phyloP scores from a whole-genome alignment of 1,284 basidiomycete genomes.

The Sanghuangporus baumii region DNA sequence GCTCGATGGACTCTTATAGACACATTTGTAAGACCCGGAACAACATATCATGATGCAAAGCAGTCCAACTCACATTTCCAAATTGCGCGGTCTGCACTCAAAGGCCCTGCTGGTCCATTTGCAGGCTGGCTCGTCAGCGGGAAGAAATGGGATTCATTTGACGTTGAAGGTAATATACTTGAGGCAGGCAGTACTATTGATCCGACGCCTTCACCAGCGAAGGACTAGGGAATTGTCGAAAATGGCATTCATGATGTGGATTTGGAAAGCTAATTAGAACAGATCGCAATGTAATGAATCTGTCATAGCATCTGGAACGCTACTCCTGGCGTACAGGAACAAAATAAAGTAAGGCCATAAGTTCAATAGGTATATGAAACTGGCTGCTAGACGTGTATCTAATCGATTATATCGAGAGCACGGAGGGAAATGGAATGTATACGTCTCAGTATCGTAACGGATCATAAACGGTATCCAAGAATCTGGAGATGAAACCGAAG shows the following conservation, averaged over 20 bases:
- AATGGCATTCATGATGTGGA: not conserved
- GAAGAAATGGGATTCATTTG: slow-evolving; percentile 46
- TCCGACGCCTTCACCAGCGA: too few species aligned
- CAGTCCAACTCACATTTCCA: slow-evolving; percentile 36
- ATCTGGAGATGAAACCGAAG: not conserved
- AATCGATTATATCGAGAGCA: too few species aligned
- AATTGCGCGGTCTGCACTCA: slow-evolving; percentile 39
- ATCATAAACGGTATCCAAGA: not conserved
- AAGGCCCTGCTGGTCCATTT: slow-evolving; percentile 41
- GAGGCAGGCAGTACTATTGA: not conserved
- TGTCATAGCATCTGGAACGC: not conserved
- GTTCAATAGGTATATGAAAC: too few species aligned
- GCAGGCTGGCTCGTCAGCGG: slow-evolving; percentile 58
- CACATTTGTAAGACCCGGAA: not conserved
- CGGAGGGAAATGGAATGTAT: too few species aligned
- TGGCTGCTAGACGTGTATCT: too few species aligned
- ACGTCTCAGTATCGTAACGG: too few species aligned
- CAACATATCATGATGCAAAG: slow-evolving; percentile 33
- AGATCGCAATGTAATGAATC: not conserved
- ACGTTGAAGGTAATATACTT: slow-evolving; percentile 17
- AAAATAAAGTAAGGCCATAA: not conserved
- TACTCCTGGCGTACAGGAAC: not conserved
- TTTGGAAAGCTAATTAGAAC: not conserved
- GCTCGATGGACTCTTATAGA: slow-evolving; percentile 5
- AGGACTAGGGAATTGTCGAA: not conserved